These are phyloP conservation scores for Candida frijolesensis DNA, from an alignment of 1,139 yeast genomes.

Conservation along the genomic window DNA sequence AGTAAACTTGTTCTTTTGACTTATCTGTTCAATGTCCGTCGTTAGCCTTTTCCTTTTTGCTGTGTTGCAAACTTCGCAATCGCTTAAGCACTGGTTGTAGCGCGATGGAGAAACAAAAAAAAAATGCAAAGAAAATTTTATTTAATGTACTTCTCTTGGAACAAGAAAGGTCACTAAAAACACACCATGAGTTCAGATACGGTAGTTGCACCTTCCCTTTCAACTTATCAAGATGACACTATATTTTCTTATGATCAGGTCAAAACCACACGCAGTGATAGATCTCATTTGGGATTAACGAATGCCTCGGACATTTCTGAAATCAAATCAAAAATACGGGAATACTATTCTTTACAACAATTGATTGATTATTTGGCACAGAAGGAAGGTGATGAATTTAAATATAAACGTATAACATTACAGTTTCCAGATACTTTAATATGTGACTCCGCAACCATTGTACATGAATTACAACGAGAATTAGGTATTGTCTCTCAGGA, in stretches of 20 bases:
- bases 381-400: constrained; percentile 22
- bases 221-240: constrained; percentile 60
- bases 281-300: constrained; percentile 34
- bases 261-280: constrained; percentile 28
- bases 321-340: constrained; percentile 33
- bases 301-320: constrained; percentile 24
- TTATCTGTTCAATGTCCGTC: too few species aligned
- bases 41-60: too few species aligned
- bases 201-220: constrained; percentile 55
- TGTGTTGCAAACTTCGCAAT: too few species aligned
- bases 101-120: too few species aligned
- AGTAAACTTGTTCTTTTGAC: too few species aligned
- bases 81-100: neutral
- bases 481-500: constrained; percentile 1
- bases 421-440: constrained; percentile 89
- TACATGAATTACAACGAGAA: constrained; percentile 45
- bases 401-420: constrained; percentile 62
- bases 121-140: neutral
- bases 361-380: constrained; percentile 37
- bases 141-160: neutral
- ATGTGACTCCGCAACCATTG: constrained; percentile 75
- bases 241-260: constrained; percentile 48
- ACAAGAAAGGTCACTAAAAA: neutral
- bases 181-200: constrained; percentile 4
- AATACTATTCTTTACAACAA: constrained; percentile 56